Evolutionary conservation across 2,329 filamentous ascomycete genomes (phyloP), one percentile per base, ranked within the genome.

Genomic region (Talaromyces marneffei): DNA sequence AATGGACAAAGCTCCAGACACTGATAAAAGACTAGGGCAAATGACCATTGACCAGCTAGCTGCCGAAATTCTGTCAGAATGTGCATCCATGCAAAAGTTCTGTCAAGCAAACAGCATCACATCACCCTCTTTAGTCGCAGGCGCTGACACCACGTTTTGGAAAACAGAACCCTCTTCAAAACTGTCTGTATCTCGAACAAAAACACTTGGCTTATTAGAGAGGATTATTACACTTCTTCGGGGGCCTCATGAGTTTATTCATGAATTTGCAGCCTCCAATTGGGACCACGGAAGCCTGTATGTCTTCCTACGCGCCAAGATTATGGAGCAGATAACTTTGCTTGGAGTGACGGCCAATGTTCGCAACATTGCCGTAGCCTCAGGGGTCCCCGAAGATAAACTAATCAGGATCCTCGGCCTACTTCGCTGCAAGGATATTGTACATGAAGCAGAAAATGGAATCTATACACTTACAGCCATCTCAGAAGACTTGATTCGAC

Each of bases 221-320:
- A 54, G 61, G 16, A 44, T 66, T 12, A 40, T 12, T 14, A 61
- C 58, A 35, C 56, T 66, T 16, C 31, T 66, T 18, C 18, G 62
- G 3, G 65, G 63, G 33, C 65, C 65, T 18, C 62, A 66, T 48
- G 61, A 53, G 2, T 65, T 57, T 29, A 56, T 66, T 16, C 65
- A 66, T 39, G 64, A 65, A 53, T 66, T 61, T 33, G 63, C 66
- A 25, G 60, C 62, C 6, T 44, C 65, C 16, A 66, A 66, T 25
- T 66, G 64, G 65, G 65, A 66, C 23, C 53, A 61, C 25, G 65
- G 65, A 8, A 65, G 65, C 16, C 48, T 66, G 23, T 66, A 66
- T 40, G 62, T 65, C 6, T 66, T 29, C 53, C 40, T 42, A 14
- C 40, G 40, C 7, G 18, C 18, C 12, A 42, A 23, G 18, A 20